Base-by-base conservation (phyloP, 257 asterid species). In the Cordia subcordata region DNA sequence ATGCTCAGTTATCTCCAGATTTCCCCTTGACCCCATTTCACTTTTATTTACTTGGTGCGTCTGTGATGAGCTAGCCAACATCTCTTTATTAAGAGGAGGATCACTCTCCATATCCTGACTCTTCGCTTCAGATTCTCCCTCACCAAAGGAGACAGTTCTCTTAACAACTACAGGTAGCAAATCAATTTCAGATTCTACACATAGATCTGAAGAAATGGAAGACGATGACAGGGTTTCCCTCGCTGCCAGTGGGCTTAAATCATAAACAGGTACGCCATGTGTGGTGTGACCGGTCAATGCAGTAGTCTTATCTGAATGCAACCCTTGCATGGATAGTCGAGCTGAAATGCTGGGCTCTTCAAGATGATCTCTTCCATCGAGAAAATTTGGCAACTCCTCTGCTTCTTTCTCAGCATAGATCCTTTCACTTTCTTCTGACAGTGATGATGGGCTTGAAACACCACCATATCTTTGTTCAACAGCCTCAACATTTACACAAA, bases 381-480 rank as follows among this genome's bases (percentile, higher is more conserved):
- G 83, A 45, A 57, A 62, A 46, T 65, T 63, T 44, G 78, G 63
- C 55, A 68, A 53, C 45, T 55, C 69, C 61, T 75, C 94, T 46
- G 68, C 84, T 53, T 71, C 88, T 21, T 70, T 63, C 46, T 72
- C 76, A 21, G 61, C 64, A 64, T 61, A 35, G 49, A 61, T 68
- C 60, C 70, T 68, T 33, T 73, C 77, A 46, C 88, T 83, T 58
- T 64, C 85, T 75, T 81, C 88, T 18, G 87, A 79, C 57, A 72
- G 75, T 13, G 90, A 83, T 1, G 93, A 83, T 27, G 92, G 83
- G 79, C 88, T 83, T 13, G 94, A 86, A 63, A 60, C 77, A 42
- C 74, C 57, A 67, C 58, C 69, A 50, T 65, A 51, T 37, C 62
- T 67, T 33, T 61, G 69, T 56, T 60, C 66, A 50, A 39, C 53